phyloP scores from a whole-genome alignment of 345 rosid species.

The Angophora floribunda region DNA sequence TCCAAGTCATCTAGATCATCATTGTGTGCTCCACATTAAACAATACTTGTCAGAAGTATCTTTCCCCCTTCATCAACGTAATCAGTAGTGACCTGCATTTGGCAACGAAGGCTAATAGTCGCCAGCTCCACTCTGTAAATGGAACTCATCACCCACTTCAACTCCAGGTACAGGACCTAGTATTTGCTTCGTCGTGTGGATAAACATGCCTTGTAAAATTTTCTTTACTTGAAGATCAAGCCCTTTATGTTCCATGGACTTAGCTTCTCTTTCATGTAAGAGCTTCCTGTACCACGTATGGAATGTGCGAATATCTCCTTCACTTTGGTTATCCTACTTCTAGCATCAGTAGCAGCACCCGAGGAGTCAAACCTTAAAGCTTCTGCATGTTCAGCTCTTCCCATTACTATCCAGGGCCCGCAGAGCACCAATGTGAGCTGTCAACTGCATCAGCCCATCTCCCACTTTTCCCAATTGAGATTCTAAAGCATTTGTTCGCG shows the following conservation, averaged over 20 bases:
- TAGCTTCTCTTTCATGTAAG: conserved; percentile 65
- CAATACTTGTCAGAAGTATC: conserved; percentile 51
- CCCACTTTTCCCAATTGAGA: not conserved
- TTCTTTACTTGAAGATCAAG: conserved; percentile 45
- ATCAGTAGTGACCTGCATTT: conserved; percentile 63
- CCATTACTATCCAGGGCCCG: not conserved
- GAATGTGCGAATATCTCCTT: conserved; percentile 62
- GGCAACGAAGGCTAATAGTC: conserved; percentile 64
- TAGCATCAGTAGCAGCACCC: not conserved
- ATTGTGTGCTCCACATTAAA: conserved; percentile 58
- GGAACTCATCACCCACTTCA: conserved; percentile 70
- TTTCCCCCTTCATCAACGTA: conserved; percentile 22
- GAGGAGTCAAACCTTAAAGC: not conserved
- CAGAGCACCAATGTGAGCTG: not conserved
- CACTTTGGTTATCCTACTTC: conserved; percentile 32
- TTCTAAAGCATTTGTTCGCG: not conserved
- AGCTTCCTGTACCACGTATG: conserved; percentile 52
- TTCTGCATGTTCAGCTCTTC: not conserved
- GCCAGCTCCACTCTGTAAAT: conserved; percentile 58
- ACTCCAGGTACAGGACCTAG: conserved; percentile 73
- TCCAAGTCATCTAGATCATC: conserved; percentile 45
- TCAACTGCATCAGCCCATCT: not conserved
- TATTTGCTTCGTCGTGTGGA: conserved; percentile 26
- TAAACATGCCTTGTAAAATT: conserved; percentile 35
- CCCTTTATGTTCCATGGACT: conserved; percentile 23